Evolutionary conservation across 768 basidiomycete species (phyloP), one percentile per base, ranked within the genome.

Genomic region (Rhizopogon sp.): DNA sequence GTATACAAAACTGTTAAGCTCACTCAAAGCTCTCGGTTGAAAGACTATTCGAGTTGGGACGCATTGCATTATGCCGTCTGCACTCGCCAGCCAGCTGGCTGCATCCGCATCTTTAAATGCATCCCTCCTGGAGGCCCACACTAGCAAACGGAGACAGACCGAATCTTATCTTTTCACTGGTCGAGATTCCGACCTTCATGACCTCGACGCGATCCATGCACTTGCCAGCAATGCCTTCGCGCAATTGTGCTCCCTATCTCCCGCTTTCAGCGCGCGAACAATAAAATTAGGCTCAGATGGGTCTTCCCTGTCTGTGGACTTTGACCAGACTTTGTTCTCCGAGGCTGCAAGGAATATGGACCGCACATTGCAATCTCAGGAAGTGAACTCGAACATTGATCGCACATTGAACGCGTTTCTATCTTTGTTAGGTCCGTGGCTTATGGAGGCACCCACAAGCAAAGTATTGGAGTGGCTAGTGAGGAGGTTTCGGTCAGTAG

Each of bases 381-480:
- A 89, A 16, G 81, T 81, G 57, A 83, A 82, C 52, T 76, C 74
- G 17, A 77, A 81, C 58, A 72, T 99, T 62, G 80, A 95, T 67
- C 68, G 54, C 16, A 70, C 74, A 4, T 75, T 98, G 54, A 75
- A 76, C 20, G 73, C 72, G 6, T 88, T 92, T 62, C 64, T 98
- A 43, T 71, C 79, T 41, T 68, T 87, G 42, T 74, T 99, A 14
- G 90, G 91, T 2, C 87, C 85, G 8, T 90, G 88, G 76, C 70
- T 98, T 42, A 77, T 93, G 72, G 86, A 96, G 40, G 75, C 82
- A 35, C 88, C 92, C 0, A 81, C 91, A 0, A 86, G 84, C 17
- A 93, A 88, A 67, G 81, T 91, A 8, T 66, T 99, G 28, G 97
- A 99, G 64, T 99, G 96, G 96, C 80, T 98, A 25, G 92, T 98